phyloP scores from a whole-genome alignment of 2,329 filamentous ascomycete species.

The Xylariaceae sp. region DNA sequence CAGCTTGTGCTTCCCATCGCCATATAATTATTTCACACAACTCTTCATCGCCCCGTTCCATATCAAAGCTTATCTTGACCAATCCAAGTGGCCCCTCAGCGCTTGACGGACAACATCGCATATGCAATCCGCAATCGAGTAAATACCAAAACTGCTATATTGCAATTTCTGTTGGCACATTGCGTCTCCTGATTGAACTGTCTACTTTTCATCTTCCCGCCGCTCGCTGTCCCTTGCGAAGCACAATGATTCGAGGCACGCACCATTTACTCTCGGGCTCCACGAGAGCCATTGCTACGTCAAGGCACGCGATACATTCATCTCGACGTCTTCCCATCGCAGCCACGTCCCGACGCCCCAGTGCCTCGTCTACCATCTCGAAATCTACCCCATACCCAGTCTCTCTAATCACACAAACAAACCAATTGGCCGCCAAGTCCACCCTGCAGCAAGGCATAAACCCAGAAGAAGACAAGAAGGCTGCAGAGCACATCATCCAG shows the following conservation, averaged over 20 bases:
- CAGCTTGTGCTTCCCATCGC: too few relatives aligned
- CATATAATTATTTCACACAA: too few relatives aligned
- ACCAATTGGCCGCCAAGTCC: constrained; percentile 29
- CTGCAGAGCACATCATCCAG: constrained; percentile 55
- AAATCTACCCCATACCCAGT: constrained; percentile 4
- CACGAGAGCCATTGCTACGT: constrained; percentile 15
- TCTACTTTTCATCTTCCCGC: not conserved
- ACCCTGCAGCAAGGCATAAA: constrained; percentile 42
- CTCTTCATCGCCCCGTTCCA: too few relatives aligned
- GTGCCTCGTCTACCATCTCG: not conserved
- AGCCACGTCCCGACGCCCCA: constrained; percentile 1
- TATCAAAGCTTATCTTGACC: too few relatives aligned
- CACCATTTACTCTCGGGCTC: constrained; percentile 23
- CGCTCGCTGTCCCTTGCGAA: not conserved
- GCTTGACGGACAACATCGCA: too few relatives aligned
- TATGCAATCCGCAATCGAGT: too few relatives aligned
- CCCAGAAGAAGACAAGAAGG: constrained; percentile 52
- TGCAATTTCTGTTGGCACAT: too few relatives aligned
- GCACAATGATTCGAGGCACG: constrained; percentile 29
- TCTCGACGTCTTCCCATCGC: not conserved
- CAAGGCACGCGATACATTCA: constrained; percentile 12
- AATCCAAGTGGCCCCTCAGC: too few relatives aligned
- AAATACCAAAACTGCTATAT: too few relatives aligned
- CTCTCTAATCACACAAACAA: constrained; percentile 21
- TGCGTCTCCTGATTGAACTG: too few relatives aligned